Conservation (phyloP, 2,329 filamentous ascomycete genomes). For the Fonsecaea nubica region DNA sequence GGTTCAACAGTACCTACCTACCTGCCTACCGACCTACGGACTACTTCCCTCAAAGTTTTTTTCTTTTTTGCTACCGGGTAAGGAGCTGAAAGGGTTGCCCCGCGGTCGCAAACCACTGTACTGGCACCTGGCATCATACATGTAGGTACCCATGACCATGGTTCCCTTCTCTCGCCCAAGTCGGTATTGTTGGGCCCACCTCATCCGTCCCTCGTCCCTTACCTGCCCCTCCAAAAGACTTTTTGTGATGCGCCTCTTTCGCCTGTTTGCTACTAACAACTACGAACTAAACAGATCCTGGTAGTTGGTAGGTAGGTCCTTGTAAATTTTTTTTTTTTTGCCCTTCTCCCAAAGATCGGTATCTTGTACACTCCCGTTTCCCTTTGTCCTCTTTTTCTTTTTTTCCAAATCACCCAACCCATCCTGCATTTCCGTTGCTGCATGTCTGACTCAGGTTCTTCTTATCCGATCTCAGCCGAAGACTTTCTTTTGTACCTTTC, state of each 20-base stretch:
- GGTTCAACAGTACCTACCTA: too few relatives aligned
- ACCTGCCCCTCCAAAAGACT: background rate
- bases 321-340: background rate
- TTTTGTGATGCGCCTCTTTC: background rate
- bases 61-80: too few relatives aligned
- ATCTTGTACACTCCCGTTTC: background rate
- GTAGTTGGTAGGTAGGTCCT: too few relatives aligned
- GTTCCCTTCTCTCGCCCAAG: too few relatives aligned
- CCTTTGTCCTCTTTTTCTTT: background rate
- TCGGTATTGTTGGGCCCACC: too few relatives aligned
- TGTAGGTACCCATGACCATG: too few relatives aligned
- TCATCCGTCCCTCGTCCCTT: background rate
- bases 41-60: too few relatives aligned
- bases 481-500: background rate
- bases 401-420: background rate
- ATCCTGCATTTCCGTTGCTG: background rate
- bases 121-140: too few relatives aligned
- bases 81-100: too few relatives aligned
- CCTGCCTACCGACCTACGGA: too few relatives aligned
- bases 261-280: background rate
- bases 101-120: too few relatives aligned
- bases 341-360: background rate
- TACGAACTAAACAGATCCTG: too few relatives aligned
- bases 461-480: background rate
- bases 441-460: background rate